A percentile compares a stretch with the other conserved stretches of the same genome.
These are phyloP conservation scores for Actinomortierella wolfii DNA, from an alignment of 371 early-diverging fungal genomes.

Conservation along the genomic window DNA sequence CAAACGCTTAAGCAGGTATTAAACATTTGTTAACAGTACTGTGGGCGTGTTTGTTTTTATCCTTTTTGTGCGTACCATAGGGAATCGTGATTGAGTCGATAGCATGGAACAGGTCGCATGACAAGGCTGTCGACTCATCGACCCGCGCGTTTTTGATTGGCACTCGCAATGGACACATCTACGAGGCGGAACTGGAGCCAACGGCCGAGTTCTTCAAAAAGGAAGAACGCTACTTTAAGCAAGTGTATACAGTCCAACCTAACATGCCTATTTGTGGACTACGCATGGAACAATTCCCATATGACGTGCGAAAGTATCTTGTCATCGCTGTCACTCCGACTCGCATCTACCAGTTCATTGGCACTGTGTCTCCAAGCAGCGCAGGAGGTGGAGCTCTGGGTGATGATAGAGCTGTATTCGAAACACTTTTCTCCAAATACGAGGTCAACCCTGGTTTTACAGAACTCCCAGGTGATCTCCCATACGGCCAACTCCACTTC, in stretches of 20 bases:
- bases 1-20: too few relatives aligned
- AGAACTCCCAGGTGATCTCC: conserved; percentile 72
- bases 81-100: conserved; percentile 81
- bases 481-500: conserved; percentile 64
- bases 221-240: conserved; percentile 78
- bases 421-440: conserved; percentile 63
- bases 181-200: conserved; percentile 85
- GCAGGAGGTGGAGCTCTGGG: conserved; percentile 25
- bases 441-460: conserved; percentile 72
- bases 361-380: conserved; percentile 53
- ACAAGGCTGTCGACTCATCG: conserved; percentile 52
- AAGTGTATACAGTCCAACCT: conserved; percentile 65
- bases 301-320: conserved; percentile 70
- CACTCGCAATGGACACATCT: conserved; percentile 81
- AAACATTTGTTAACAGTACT: not conserved
- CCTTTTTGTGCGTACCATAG: conserved; percentile 43
- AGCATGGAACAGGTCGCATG: conserved; percentile 85
- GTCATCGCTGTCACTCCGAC: conserved; percentile 80
- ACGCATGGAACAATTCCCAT: conserved; percentile 79
- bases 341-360: conserved; percentile 86
- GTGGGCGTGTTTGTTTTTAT: not conserved
- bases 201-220: conserved; percentile 82
- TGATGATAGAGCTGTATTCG: conserved; percentile 62
- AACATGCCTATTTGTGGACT: conserved; percentile 80
- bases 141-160: conserved; percentile 86